These are phyloP conservation scores for Solanum bukasovii DNA, from an alignment of 257 asterid genomes.

Conservation along the genomic window DNA sequence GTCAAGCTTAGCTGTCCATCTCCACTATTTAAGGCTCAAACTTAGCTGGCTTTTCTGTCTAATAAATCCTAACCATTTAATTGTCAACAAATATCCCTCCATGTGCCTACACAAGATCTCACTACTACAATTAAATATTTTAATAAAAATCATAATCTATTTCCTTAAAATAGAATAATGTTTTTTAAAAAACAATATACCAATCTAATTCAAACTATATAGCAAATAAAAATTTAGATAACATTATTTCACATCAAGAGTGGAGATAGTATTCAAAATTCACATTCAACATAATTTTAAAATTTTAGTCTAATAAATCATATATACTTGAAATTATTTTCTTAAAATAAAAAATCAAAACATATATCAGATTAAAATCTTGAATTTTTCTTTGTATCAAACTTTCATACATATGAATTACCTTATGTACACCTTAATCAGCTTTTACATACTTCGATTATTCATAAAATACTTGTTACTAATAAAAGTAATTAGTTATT, in stretches of 20 bases:
- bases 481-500: background rate
- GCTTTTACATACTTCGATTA: accelerated
- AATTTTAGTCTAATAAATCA: background rate
- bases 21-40: background rate
- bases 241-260: background rate
- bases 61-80: background rate
- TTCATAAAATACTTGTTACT: background rate
- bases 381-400: too few species aligned
- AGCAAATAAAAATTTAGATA: background rate
- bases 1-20: slow-evolving; percentile 27
- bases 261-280: background rate
- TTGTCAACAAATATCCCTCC: background rate
- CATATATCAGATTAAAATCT: too few species aligned
- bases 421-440: background rate
- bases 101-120: background rate
- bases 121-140: background rate
- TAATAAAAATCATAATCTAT: background rate
- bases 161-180: background rate
- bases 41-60: background rate
- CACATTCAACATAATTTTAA: background rate
- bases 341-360: background rate
- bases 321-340: background rate
- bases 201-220: background rate
- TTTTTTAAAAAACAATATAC: too few species aligned
- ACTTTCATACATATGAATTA: too few species aligned